Conservation (phyloP, 2,329 filamentous ascomycete genomes). For the Chrysosporium keratinophilum region DNA sequence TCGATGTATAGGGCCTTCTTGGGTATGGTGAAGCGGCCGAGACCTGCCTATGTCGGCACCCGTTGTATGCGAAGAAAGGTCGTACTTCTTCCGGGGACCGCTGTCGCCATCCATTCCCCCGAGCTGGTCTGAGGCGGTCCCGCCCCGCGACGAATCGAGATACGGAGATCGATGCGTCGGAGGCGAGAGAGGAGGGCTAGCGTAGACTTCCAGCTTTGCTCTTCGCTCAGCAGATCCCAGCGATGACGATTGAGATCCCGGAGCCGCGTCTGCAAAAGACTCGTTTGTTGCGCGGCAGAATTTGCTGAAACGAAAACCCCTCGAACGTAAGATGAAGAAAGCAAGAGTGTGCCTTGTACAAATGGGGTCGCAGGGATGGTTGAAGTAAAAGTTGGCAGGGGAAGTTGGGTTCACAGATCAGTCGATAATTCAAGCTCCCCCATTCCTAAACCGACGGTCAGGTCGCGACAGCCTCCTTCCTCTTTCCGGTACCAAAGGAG, state of each 20-base stretch:
- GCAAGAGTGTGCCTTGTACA: constrained; percentile 7
- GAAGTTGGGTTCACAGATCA: constrained; percentile 1
- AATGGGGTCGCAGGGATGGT: constrained; percentile 6
- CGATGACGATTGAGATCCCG: background rate
- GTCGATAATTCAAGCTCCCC: background rate
- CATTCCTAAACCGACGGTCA: background rate
- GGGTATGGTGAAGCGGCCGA: constrained; percentile 44
- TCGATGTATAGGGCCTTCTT: constrained; percentile 39
- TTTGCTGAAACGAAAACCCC: constrained; percentile 1
- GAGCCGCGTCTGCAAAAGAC: background rate
- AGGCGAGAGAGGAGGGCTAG: constrained; percentile 54
- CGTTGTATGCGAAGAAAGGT: constrained; percentile 53
- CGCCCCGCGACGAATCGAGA: constrained; percentile 49
- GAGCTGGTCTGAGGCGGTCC: constrained; percentile 43
- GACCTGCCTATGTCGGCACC: constrained; percentile 35
- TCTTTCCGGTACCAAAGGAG: background rate
- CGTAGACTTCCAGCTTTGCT: constrained; percentile 57
- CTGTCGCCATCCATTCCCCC: constrained; percentile 70
- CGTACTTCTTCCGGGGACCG: constrained; percentile 64
- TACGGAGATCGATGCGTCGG: constrained; percentile 49
- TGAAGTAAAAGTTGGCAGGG: constrained; percentile 10
- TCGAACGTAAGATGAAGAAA: constrained; percentile 3
- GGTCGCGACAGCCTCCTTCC: background rate
- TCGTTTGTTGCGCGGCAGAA: background rate
- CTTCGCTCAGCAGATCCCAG: constrained; percentile 13